phyloP scores from a whole-genome alignment of 768 basidiomycete species.

The Lactifluus subvellereus region DNA sequence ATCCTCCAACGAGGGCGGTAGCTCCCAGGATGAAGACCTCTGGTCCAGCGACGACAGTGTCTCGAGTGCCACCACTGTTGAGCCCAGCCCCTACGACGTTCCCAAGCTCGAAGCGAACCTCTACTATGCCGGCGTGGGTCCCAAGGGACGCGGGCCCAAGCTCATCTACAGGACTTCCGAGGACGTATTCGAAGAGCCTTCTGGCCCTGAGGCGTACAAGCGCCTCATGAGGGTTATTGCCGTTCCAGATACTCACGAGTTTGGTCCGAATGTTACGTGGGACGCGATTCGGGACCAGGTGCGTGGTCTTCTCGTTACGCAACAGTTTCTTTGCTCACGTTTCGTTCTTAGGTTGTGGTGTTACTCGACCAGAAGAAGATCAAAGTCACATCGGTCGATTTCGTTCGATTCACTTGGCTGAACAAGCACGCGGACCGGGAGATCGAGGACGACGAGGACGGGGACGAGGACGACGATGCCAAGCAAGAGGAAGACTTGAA shows the following conservation, averaged over 20 bases:
- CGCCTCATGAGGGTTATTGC: neutral
- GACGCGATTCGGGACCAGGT: neutral
- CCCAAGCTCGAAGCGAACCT: neutral
- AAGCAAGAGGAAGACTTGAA: too few relatives aligned
- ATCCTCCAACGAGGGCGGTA: too few relatives aligned
- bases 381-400: neutral
- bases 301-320: neutral
- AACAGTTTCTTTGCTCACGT: neutral
- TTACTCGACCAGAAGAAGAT: conserved; percentile 4
- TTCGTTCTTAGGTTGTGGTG: conserved; percentile 3
- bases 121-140: neutral
- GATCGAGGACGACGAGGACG: conserved; percentile 21
- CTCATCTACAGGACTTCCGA: neutral
- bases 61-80: too few relatives aligned
- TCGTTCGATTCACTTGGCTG: conserved; percentile 15
- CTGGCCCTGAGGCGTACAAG: neutral
- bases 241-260: neutral
- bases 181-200: neutral
- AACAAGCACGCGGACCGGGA: too few relatives aligned
- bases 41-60: too few relatives aligned
- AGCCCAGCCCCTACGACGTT: neutral
- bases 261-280: neutral
- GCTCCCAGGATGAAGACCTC: too few relatives aligned
- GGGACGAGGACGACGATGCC: conserved; percentile 22
- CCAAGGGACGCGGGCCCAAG: neutral